A percentile compares a stretch with the other conserved stretches of the same genome.
Evolutionary conservation across 805 yeast species (phyloP).

Genomic region (Ogataea paraovalis): DNA sequence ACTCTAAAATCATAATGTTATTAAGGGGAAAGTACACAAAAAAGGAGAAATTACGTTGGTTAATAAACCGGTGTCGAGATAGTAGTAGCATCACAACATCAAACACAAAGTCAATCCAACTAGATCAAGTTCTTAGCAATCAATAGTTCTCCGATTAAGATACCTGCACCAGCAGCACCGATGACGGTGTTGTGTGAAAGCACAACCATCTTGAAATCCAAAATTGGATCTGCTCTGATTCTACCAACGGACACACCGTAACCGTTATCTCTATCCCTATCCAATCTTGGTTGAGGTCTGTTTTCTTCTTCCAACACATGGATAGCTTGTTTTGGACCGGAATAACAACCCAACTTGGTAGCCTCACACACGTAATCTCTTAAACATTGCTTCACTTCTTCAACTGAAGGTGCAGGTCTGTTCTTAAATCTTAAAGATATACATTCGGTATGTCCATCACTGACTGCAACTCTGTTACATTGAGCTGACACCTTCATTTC

Average conservation of each 20-base stretch:
- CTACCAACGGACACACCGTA: constrained; percentile 95
- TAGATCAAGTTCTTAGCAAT: constrained; percentile 71
- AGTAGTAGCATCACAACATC: no score
- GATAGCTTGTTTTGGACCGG: constrained; percentile 91
- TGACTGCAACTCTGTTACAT: constrained; percentile 94
- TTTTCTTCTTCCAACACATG: constrained; percentile 88
- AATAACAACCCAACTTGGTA: constrained; percentile 68
- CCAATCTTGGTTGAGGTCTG: constrained; percentile 97
- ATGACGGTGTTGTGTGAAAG: constrained; percentile 94
- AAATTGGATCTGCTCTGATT: constrained; percentile 85
- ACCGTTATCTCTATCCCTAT: constrained; percentile 92
- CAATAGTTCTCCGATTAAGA: constrained; percentile 89
- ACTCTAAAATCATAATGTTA: no score
- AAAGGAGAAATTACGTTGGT: no score
- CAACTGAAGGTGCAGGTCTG: constrained; percentile 81
- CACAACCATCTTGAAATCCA: constrained; percentile 96
- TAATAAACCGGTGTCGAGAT: no score
- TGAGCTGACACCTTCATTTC: constrained; percentile 90
- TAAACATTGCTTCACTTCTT: constrained; percentile 67
- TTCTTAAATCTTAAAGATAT: constrained; percentile 79
- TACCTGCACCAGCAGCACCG: constrained; percentile 99
- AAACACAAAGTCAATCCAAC: constrained; percentile 7
- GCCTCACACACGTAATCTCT: constrained; percentile 82
- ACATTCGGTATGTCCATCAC: constrained; percentile 97
- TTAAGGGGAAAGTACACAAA: no score